These are phyloP conservation scores for Cutaneotrichosporon sp. DNA, from an alignment of 1,284 basidiomycete genomes.

Conservation along the genomic window DNA sequence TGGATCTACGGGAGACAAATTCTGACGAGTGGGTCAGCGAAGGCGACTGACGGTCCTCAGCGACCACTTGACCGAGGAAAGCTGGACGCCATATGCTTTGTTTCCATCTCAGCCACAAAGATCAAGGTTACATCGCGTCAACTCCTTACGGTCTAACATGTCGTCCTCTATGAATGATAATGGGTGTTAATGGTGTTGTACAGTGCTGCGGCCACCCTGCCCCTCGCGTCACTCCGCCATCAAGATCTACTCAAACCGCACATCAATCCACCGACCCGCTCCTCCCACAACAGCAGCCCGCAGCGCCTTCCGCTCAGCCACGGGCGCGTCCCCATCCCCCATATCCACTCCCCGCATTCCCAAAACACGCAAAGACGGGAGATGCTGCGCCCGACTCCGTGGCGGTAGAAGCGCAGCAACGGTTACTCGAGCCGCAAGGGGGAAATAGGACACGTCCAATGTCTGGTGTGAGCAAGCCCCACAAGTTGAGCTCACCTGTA, in stretches of 20 bases:
- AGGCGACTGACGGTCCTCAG: too few species aligned
- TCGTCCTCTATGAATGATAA: too few species aligned
- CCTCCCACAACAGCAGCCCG: neutral
- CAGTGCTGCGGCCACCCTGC: neutral
- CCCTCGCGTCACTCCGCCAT: neutral
- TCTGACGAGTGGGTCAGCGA: too few species aligned
- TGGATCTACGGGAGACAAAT: too few species aligned
- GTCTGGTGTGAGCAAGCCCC: constrained; percentile 13
- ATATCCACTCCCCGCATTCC: neutral
- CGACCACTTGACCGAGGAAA: too few species aligned
- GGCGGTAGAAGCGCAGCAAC: neutral
- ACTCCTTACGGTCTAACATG: too few species aligned
- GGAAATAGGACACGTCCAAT: constrained; percentile 29
- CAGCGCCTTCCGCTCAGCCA: neutral
- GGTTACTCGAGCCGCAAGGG: constrained; percentile 1
- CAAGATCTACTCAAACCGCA: neutral
- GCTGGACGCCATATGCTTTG: too few species aligned
- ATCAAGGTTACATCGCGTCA: too few species aligned
- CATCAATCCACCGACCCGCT: neutral
- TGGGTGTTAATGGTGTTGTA: constrained; percentile 1
- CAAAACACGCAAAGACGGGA: neutral
- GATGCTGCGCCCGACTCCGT: neutral
- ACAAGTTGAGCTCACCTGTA: constrained; percentile 22
- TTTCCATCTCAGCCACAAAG: too few species aligned
- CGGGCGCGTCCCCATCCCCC: neutral